A percentile compares a stretch with the other conserved stretches of the same genome.
Evolutionary conservation across 2,329 filamentous ascomycete genomes (phyloP).

Genomic region (Dichotomopilus funicola): DNA sequence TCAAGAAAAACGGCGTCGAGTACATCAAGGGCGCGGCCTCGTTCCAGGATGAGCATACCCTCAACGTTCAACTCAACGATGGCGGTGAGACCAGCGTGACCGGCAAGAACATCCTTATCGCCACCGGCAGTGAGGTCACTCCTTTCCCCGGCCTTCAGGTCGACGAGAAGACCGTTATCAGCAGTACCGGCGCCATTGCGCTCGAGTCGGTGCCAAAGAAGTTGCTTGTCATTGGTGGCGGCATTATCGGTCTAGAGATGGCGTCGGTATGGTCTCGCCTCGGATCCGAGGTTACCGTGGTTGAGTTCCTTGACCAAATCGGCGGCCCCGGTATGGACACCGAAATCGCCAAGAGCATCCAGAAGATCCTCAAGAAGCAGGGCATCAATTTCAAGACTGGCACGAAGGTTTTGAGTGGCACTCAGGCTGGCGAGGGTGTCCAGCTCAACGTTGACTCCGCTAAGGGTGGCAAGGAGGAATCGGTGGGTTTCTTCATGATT

Average conservation of each 20-base stretch:
- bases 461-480: constrained; percentile 94
- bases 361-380: constrained; percentile 94
- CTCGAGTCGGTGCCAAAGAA: constrained; percentile 89
- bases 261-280: constrained; percentile 94
- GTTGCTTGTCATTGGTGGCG: constrained; percentile 95
- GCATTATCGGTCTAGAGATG: constrained; percentile 99
- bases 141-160: constrained; percentile 94
- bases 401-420: constrained; percentile 88
- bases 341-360: constrained; percentile 83
- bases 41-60: constrained; percentile 81
- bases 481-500: constrained; percentile 46
- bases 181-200: constrained; percentile 88
- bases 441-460: constrained; percentile 83
- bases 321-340: constrained; percentile 96
- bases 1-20: constrained; percentile 99
- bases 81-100: constrained; percentile 82
- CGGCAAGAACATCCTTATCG: constrained; percentile 97
- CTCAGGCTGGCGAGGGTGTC: constrained; percentile 69
- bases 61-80: constrained; percentile 84
- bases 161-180: constrained; percentile 95
- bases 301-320: constrained; percentile 94
- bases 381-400: constrained; percentile 97
- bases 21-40: constrained; percentile 91
- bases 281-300: constrained; percentile 89
- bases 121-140: constrained; percentile 89